A percentile compares a stretch with the other conserved stretches of the same genome.
phyloP scores from a whole-genome alignment of 257 asterid species.

The Marsdenia floribunda region DNA sequence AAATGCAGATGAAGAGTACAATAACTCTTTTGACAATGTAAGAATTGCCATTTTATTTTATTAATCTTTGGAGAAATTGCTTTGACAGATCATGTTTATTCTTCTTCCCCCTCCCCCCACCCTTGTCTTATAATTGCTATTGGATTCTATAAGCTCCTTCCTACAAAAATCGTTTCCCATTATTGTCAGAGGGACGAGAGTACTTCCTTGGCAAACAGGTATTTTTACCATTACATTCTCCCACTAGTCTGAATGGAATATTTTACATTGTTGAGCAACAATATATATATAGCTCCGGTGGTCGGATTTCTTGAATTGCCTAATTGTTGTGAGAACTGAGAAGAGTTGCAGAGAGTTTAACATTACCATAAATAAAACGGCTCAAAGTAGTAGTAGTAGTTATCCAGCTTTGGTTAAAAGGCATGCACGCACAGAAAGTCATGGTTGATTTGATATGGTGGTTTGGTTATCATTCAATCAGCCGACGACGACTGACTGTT shows the following conservation, averaged over 20 bases:
- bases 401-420: background rate
- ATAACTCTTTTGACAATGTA: conserved; percentile 28
- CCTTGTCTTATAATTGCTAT: background rate
- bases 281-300: no score
- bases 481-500: background rate
- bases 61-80: conserved; percentile 3
- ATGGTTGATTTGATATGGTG: background rate
- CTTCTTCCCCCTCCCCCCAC: background rate
- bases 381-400: background rate
- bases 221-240: no score
- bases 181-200: no score
- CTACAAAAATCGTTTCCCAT: no score
- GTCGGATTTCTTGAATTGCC: background rate
- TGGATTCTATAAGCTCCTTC: conserved; percentile 1
- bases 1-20: conserved; percentile 29
- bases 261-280: background rate
- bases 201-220: no score
- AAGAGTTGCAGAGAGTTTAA: background rate
- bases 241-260: no score
- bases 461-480: conserved; percentile 3
- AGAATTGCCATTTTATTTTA: conserved; percentile 14
- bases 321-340: background rate
- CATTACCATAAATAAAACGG: background rate
- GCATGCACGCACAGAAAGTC: background rate
- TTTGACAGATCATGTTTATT: background rate